Evolutionary conservation across 768 basidiomycete genomes (phyloP).

Genomic region (Boletellus ananiceps): DNA sequence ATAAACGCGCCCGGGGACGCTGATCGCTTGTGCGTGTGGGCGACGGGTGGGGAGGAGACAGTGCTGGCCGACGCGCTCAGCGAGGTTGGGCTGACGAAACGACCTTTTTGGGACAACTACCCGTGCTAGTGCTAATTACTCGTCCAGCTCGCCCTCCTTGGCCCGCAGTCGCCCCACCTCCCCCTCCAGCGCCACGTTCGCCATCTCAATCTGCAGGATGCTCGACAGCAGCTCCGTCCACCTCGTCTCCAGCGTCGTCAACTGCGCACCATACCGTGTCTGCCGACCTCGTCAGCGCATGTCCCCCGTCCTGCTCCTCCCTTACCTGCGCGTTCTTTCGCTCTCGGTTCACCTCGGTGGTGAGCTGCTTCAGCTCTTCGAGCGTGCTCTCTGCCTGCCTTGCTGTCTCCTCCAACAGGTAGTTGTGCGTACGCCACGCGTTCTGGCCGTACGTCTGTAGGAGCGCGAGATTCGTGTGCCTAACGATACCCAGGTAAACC

Average conservation of each 20-base stretch:
- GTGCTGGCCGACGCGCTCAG: background rate
- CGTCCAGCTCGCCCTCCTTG: conserved; percentile 59
- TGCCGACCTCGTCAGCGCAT: conserved; percentile 28
- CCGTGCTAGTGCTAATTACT: conserved; percentile 10
- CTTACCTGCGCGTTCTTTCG: conserved; percentile 81
- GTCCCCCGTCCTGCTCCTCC: background rate
- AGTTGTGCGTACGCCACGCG: conserved; percentile 90
- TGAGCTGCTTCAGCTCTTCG: conserved; percentile 75
- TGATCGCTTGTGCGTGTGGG: conserved; percentile 16
- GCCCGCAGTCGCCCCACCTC: conserved; percentile 63
- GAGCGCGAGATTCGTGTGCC: conserved; percentile 78
- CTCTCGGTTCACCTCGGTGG: conserved; percentile 82
- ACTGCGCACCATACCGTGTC: conserved; percentile 74
- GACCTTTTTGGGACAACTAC: conserved; percentile 24
- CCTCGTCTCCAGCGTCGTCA: conserved; percentile 75
- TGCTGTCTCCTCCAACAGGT: conserved; percentile 72
- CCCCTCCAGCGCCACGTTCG: conserved; percentile 80
- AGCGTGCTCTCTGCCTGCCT: conserved; percentile 65
- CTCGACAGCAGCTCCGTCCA: conserved; percentile 93
- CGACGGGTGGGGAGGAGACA: background rate
- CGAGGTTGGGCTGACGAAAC: conserved; percentile 6
- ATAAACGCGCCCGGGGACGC: conserved; percentile 78
- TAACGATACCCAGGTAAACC: conserved; percentile 29
- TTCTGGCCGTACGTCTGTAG: conserved; percentile 86
- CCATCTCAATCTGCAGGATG: conserved; percentile 93